A percentile compares a stretch with the other conserved stretches of the same genome.
phyloP scores from a whole-genome alignment of 768 basidiomycete species.

The Boletus sensibilis region DNA sequence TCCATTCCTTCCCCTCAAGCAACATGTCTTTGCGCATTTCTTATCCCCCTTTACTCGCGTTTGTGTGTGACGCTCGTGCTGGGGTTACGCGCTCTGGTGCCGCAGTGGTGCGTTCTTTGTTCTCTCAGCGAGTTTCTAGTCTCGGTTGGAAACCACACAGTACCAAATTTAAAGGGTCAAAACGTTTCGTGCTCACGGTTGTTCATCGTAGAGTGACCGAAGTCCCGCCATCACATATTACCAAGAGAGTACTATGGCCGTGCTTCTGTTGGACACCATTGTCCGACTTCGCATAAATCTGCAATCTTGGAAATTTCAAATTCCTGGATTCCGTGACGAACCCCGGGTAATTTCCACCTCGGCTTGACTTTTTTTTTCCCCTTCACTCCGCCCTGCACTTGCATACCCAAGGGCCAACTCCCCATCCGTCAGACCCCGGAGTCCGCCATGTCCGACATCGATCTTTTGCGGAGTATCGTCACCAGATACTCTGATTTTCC shows the following conservation, averaged over 20 bases:
- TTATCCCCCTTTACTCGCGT: too few species aligned
- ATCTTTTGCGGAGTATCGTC: slow-evolving; percentile 62
- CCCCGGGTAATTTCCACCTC: neutral
- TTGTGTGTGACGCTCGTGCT: too few species aligned
- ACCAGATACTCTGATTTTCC: slow-evolving; percentile 77
- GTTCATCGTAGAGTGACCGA: too few species aligned
- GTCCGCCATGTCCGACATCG: slow-evolving; percentile 70
- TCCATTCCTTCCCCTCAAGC: too few species aligned
- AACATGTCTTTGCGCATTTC: too few species aligned
- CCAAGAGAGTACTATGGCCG: neutral
- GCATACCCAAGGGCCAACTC: slow-evolving; percentile 1
- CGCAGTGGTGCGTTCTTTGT: too few species aligned
- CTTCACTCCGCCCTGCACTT: neutral
- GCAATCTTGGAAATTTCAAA: neutral
- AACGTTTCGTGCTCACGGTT: too few species aligned
- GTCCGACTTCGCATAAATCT: neutral
- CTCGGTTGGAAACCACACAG: too few species aligned
- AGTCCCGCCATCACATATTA: neutral
- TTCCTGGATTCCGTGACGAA: slow-evolving; percentile 5
- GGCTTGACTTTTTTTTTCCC: neutral
- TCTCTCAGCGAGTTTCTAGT: too few species aligned
- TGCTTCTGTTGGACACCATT: neutral
- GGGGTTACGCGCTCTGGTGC: too few species aligned
- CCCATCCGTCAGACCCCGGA: neutral
- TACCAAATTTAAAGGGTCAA: too few species aligned